Evolutionary conservation across 2,329 filamentous ascomycete species (phyloP), one percentile per base, ranked within the genome.

Genomic region (Venturia pyrina): DNA sequence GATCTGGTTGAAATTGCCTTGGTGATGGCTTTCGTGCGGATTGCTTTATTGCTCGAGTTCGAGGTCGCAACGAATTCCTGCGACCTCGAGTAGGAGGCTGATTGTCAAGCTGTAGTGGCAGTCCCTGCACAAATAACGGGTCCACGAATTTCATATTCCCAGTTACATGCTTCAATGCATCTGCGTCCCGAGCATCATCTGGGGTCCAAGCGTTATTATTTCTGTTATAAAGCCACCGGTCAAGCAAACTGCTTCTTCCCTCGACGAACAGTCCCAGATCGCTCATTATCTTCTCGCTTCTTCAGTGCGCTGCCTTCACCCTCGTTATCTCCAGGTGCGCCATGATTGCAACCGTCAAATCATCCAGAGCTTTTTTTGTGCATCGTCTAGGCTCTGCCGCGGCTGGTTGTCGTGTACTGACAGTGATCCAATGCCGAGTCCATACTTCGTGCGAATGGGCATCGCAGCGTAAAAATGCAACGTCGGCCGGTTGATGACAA

Each of bases 391-490:
- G 7, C 37, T 24, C 37, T 67, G 41, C 13, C 72, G 70, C 5
- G 69, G 67, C 64, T 72, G 69, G 63, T 70, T 69, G 67, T 76
- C 72, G 57, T 74, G 70, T 44, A 74, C 71, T 66, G 73, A 75
- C 64, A 74, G 73, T 46, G 70, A 71, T 15, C 74, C 74, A 5
- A 76, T 70, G 3, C 75, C 65, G 41, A 71, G 72, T 19, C 71
- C 62, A 5, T 19, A 37, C 13, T 5, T 53, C 3, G 44, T 74
- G 40, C 71, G 69, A 10, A 76, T 69, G 3, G 74, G 74, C 19
- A 75, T 72, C 65, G 75, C 74, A 6, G 72, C 68, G 48, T 75
- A 74, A 5, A 72, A 75, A 0, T 69, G 69, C 61, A 74, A 71
- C 53, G 69, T 69, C 5, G 74, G 74, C 66, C 70, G 73, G 46